A percentile compares a stretch with the other conserved stretches of the same genome.
Evolutionary conservation across 2,329 filamentous ascomycete genomes (phyloP).

Genomic region (Apiospora koreana): DNA sequence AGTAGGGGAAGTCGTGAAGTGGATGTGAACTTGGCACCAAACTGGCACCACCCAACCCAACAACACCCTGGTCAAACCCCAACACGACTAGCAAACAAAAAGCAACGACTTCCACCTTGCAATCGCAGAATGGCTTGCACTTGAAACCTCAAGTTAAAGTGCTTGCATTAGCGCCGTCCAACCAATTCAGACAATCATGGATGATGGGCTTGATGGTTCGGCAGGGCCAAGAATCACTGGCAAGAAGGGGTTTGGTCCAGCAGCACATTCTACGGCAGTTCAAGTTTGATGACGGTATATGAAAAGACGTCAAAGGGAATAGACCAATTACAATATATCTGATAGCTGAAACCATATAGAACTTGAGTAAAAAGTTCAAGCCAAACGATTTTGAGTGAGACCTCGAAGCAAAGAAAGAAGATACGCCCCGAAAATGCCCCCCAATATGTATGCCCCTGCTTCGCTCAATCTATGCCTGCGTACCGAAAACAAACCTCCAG

Average conservation of each 20-base stretch:
- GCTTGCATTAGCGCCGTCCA: background rate
- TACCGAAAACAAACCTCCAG: background rate
- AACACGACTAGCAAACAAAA: background rate
- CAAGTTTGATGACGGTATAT: too few species aligned
- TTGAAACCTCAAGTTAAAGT: background rate
- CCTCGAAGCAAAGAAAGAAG: background rate
- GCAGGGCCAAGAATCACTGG: background rate
- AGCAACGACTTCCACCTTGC: background rate
- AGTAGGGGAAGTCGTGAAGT: background rate
- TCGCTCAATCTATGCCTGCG: background rate
- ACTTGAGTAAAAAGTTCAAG: background rate
- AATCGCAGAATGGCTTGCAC: background rate
- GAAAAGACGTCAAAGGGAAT: too few species aligned
- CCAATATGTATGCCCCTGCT: background rate
- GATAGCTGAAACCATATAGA: too few species aligned
- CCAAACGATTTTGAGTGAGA: background rate
- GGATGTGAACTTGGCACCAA: background rate
- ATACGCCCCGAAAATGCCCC: background rate
- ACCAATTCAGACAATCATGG: background rate
- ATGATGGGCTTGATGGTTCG: background rate
- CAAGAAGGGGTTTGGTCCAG: too few species aligned
- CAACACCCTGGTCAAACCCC: background rate
- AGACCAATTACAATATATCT: too few species aligned
- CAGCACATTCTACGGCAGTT: too few species aligned
- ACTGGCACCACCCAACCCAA: background rate